Base-by-base conservation (phyloP, 1,284 basidiomycete genomes). In the Leccinum huronense region DNA sequence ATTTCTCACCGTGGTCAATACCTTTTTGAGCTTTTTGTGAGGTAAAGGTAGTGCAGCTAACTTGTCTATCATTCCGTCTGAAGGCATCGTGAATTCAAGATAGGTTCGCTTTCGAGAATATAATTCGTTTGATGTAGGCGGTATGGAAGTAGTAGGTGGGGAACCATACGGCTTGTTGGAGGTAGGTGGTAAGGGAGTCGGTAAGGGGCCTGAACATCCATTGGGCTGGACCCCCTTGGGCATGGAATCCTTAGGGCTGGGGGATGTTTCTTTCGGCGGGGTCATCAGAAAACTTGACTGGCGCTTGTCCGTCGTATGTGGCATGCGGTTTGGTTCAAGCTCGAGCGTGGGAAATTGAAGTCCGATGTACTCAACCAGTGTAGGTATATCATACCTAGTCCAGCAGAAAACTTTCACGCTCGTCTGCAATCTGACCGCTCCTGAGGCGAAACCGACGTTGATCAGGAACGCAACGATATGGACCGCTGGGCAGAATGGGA, bases 391-490 rank as follows among this genome's bases (percentile, higher is more conserved):
- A 69, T 73, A 64, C 73, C 70, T 14, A 81, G 83, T 0, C 84
- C 88, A 19, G 78, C 85, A 5, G 69, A 75, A 0, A 69, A 79
- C 56, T 90, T 90, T 69, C 73, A 78, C 53, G 72, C 78, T 40
- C 83, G 93, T 10, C 81, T 72, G 0, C 69, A 69, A 34, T 90
- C 84, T 9, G 92, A 94, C 71, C 80, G 92, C 34, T 91, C 72
- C 78, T 1, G 86, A 85, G 1, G 88, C 89, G 0, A 78, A 78
- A 5, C 78, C 88, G 5, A 81, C 84, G 2, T 77, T 89, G 64
- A 83, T 95, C 66, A 81, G 79, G 71, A 93, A 94, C 71, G 92
- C 85, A 4, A 90, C 84, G 3, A 81, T 95, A 34, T 93, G 91
- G 89, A 94, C 91, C 0, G 90, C 91, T 3, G 81, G 80, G 40